A percentile compares a stretch with the other conserved stretches of the same genome.
phyloP scores from a whole-genome alignment of 305 asterid species.

The Fraxinus nigra region DNA sequence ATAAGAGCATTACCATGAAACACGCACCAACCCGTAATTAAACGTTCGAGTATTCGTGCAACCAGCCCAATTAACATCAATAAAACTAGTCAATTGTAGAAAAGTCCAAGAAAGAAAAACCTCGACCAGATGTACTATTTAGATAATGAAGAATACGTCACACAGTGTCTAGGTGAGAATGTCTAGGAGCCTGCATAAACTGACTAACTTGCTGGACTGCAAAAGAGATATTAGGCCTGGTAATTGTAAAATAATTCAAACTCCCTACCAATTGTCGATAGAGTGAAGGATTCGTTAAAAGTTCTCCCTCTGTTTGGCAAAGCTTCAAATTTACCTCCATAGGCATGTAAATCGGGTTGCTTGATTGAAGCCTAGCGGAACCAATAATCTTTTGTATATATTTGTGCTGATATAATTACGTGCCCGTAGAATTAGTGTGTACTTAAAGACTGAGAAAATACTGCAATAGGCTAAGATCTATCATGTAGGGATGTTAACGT shows the following conservation, averaged over 20 bases:
- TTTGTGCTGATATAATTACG: background rate
- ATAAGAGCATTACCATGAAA: background rate
- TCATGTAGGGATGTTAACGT: background rate
- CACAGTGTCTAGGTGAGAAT: background rate
- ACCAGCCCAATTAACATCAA: background rate
- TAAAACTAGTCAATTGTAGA: background rate
- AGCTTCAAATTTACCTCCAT: background rate
- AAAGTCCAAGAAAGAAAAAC: background rate
- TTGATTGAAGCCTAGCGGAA: background rate
- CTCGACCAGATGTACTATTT: background rate
- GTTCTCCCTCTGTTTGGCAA: background rate
- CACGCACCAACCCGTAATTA: background rate
- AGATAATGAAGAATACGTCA: background rate
- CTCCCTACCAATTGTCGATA: background rate
- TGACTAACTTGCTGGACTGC: background rate
- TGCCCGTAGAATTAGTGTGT: background rate
- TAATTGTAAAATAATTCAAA: background rate
- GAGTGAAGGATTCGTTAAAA: background rate
- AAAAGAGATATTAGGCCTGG: background rate
- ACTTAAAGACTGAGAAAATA: background rate
- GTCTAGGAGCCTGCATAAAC: background rate
- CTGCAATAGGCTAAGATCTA: background rate
- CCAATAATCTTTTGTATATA: background rate
- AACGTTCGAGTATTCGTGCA: background rate
- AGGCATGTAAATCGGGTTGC: background rate